phyloP scores from a whole-genome alignment of 306 rosid species.

The Quercus agrifolia region DNA sequence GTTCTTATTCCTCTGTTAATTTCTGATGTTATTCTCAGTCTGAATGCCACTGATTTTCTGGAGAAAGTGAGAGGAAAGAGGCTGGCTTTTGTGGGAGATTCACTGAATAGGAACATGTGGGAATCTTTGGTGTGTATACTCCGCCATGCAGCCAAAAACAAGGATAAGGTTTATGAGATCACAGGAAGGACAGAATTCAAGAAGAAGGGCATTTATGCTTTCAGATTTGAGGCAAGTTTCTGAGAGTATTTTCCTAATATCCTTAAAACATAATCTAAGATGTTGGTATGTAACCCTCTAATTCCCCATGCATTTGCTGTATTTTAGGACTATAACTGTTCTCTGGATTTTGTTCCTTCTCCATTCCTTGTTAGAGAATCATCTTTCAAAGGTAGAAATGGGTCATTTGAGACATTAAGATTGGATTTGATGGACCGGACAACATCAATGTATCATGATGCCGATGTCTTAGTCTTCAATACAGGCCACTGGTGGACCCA shows the following conservation, averaged over 20 bases:
- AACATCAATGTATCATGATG: slow-evolving; percentile 65
- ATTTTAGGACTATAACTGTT: slow-evolving; percentile 81
- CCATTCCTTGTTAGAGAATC: slow-evolving; percentile 89
- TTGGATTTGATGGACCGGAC: slow-evolving; percentile 88
- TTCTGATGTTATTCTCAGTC: slow-evolving; percentile 39
- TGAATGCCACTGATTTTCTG: slow-evolving; percentile 89
- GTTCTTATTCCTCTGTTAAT: slow-evolving; percentile 13
- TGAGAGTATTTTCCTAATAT: background rate
- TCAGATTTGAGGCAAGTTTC: slow-evolving; percentile 86
- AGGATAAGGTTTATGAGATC: slow-evolving; percentile 67
- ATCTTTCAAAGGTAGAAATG: slow-evolving; percentile 48
- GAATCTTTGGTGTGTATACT: slow-evolving; percentile 87
- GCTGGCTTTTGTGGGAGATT: slow-evolving; percentile 91
- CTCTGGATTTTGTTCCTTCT: slow-evolving; percentile 81
- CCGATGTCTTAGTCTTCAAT: slow-evolving; percentile 80
- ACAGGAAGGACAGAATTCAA: slow-evolving; percentile 80
- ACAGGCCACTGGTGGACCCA: slow-evolving; percentile 99
- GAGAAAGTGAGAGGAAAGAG: slow-evolving; percentile 70
- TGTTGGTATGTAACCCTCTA: background rate
- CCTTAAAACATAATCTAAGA: background rate
- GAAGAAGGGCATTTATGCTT: slow-evolving; percentile 77
- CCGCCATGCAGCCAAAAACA: slow-evolving; percentile 53
- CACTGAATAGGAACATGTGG: slow-evolving; percentile 97
- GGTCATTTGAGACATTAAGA: slow-evolving; percentile 74
- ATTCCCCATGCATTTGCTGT: slow-evolving; percentile 7